Percentiles rank a stretch among this genome's conserved stretches.
These are phyloP conservation scores for Dovyalis caffra DNA, from an alignment of 345 rosid genomes.

Conservation along the genomic window DNA sequence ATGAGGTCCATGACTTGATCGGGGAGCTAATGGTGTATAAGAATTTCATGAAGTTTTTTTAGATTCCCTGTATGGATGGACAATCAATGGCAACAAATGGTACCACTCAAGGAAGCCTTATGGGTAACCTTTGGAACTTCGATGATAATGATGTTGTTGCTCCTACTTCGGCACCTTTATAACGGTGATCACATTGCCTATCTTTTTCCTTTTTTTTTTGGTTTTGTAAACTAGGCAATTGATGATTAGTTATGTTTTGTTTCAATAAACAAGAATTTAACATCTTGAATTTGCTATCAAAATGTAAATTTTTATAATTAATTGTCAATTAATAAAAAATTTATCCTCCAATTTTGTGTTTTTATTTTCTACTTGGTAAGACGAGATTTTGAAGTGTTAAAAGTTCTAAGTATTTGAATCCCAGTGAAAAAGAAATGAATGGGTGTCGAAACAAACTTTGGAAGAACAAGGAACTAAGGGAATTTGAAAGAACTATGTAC, in stretches of 20 bases:
- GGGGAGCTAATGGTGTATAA: constrained; percentile 77
- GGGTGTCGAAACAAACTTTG: too few species aligned
- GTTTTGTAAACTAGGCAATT: background rate
- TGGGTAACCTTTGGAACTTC: constrained; percentile 64
- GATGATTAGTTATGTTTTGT: background rate
- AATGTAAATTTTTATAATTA: background rate
- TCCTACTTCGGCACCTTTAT: constrained; percentile 17
- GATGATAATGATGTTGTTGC: constrained; percentile 31
- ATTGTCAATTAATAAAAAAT: background rate
- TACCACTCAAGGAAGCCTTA: constrained; percentile 43
- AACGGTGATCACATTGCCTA: background rate
- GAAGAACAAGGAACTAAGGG: too few species aligned
- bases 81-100: constrained; percentile 38
- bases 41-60: constrained; percentile 68
- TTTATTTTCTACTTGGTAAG: too few species aligned
- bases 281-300: background rate
- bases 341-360: background rate
- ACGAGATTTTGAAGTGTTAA: too few species aligned
- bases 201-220: background rate
- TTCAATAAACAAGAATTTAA: background rate
- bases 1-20: constrained; percentile 49
- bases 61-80: constrained; percentile 72
- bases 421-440: too few species aligned
- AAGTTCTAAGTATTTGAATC: too few species aligned
- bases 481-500: too few species aligned